Percentiles rank a stretch among this genome's conserved stretches.
These are phyloP conservation scores for Lactuca saligna DNA, from an alignment of 129 eudicot species.

Conservation along the genomic window DNA sequence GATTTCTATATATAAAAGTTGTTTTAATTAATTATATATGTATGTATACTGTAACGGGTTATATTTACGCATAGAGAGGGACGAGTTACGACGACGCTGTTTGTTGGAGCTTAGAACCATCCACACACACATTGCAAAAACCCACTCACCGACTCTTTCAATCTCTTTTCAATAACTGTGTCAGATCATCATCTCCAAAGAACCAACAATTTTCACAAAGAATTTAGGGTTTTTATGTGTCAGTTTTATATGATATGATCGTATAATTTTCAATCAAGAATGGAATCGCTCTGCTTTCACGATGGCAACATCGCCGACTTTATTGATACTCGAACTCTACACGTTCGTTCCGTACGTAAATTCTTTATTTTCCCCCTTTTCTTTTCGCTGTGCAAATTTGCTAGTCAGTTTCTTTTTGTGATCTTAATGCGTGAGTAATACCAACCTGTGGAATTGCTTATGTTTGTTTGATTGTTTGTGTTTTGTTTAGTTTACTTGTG, in stretches of 20 bases:
- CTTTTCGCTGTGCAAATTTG: neutral
- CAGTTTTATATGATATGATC: neutral
- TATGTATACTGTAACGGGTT: neutral
- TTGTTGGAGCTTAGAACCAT: conserved; percentile 14
- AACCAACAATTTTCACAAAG: neutral
- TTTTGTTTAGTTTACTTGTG: conserved; percentile 6
- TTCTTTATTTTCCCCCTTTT: neutral
- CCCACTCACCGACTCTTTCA: conserved; percentile 38
- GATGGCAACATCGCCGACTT: conserved; percentile 77
- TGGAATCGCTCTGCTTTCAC: conserved; percentile 58
- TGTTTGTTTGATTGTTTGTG: neutral
- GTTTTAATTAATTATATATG: too few species aligned
- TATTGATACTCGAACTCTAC: conserved; percentile 56
- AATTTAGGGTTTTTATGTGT: conserved; percentile 14
- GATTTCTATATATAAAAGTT: too few species aligned
- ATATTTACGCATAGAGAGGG: neutral
- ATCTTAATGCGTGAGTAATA: neutral
- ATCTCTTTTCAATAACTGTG: conserved; percentile 3
- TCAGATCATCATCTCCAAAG: conserved; percentile 8
- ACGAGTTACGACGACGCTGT: conserved; percentile 1
- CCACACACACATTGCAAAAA: conserved; percentile 19
- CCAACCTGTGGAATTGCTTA: neutral
- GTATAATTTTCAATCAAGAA: conserved; percentile 11
- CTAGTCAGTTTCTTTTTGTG: neutral
- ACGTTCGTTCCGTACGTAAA: conserved; percentile 54